These are phyloP conservation scores for Ceriops tagal DNA, from an alignment of 345 rosid genomes.

Conservation along the genomic window DNA sequence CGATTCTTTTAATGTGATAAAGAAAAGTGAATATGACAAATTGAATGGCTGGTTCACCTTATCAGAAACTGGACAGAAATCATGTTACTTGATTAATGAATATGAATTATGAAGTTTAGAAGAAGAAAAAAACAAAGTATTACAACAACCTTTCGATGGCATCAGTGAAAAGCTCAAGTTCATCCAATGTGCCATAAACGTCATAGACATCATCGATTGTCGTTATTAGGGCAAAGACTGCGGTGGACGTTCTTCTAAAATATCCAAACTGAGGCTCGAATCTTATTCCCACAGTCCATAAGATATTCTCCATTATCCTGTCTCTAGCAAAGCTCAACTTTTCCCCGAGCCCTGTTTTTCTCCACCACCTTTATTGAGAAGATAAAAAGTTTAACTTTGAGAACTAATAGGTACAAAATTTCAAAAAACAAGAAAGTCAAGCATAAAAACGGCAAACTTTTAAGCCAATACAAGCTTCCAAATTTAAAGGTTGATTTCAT, in stretches of 20 bases:
- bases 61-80: too few species aligned
- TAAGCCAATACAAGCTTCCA: too few species aligned
- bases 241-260: slow-evolving; percentile 26
- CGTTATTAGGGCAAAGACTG: slow-evolving; percentile 17
- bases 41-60: too few species aligned
- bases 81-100: neutral
- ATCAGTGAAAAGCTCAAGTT: slow-evolving; percentile 31
- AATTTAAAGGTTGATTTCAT: too few species aligned
- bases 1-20: neutral
- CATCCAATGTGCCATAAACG: slow-evolving; percentile 42
- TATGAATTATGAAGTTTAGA: neutral
- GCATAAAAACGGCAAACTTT: neutral
- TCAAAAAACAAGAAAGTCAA: neutral
- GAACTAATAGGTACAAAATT: too few species aligned
- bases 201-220: slow-evolving; percentile 43
- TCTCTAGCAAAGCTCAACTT: slow-evolving; percentile 36
- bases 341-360: slow-evolving; percentile 16
- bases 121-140: neutral
- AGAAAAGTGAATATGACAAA: neutral
- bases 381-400: too few species aligned
- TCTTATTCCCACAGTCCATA: slow-evolving; percentile 30
- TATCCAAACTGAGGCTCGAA: slow-evolving; percentile 27
- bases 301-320: slow-evolving; percentile 33
- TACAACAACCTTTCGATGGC: slow-evolving; percentile 5
- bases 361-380: slow-evolving; percentile 38